Evolutionary conservation across 352 stramenopile genomes (phyloP), one percentile per base, ranked within the genome.

Genomic region (Globisporangium polare): DNA sequence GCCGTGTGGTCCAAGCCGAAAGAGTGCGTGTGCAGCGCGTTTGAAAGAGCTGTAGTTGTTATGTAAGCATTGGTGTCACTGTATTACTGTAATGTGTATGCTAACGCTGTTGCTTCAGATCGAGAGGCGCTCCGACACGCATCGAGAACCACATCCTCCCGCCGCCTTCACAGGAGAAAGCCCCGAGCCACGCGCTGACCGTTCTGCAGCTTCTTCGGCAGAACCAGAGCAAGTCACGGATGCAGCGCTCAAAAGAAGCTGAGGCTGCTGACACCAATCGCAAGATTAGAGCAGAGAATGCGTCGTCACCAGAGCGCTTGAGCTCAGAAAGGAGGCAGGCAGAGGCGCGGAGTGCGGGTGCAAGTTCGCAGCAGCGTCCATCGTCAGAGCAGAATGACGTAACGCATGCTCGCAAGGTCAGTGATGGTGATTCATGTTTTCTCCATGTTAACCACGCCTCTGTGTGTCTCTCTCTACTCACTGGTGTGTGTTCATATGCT

Each of bases 1-100:
- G 67, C 78, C 10, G 74, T 89, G 18, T 92, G 80, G 83, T 74
- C 67, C 5, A 69, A 76, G 15, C 80, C 77, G 12, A 64, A 66
- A 35, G 54, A 71, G 69, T 71, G 43, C 5, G 67, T 63, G 33
- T 56, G 17, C 12, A 12, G 18, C 22, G 59, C 15, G 9, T 20
- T 9, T 12, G 22, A 31, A 31, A 37, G 37, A 5, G 31, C n/a
- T 42, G 27, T 18, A 35, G 58, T 13, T 43, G n/a, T 43, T 43
- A n/a, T 18, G 37, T 18, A n/a, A 43, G 2, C 13, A 20, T 43
- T 43, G 13, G n/a, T 43, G 13, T 43, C 37, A 43, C 4, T 22
- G 2, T 46, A 17, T 3, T n/a, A 46, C 22, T 33, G 2, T 43
- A 22, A 7, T 24, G 58, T 57, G 17, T 50, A 13, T 10, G 33